Base-by-base conservation (phyloP, 2,329 filamentous ascomycete species). In the Fusarium sulawesiense region DNA sequence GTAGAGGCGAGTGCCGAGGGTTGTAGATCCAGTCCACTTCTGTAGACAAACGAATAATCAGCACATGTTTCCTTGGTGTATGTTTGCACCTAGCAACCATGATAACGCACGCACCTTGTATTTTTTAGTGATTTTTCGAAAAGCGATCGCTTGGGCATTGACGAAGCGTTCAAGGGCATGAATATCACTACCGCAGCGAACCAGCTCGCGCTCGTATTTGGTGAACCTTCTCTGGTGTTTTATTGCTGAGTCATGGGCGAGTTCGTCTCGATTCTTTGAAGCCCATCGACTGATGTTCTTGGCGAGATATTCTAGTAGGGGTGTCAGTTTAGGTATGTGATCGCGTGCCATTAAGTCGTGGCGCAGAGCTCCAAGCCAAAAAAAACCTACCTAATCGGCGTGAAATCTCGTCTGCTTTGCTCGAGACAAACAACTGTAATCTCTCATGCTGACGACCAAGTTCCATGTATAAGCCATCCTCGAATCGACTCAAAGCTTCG, bases 61-160 rank as follows among this genome's bases (percentile, higher is more conserved):
- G 60, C 27, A 56, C 20, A 46, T 29, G 37, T 29, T 42, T 21
- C 11, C 6, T 10, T 13, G 23, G 20, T 53, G 46, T 9, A 25
- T 47, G 18, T n/a, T 60, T 53, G 18, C n/a, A 55, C 12, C n/a
- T 23, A 42, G 40, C 12, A 61, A 41, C 16, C 40, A 53, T 32
- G 34, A 50, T 32, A 20, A 30, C 30, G 47, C 40, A 41, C 41
- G 44, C 29, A 75, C 87, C 83, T 85, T 87, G 80, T 96, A 95
- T 77, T 97, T 97, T 78, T 95, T 96, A 34, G 94, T 82, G 40
- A 97, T 90, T 80, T 97, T 97, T 58, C 88, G 87, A 74, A 97
- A 94, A 6, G 91, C 93, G 7, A 91, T 87, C 12, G 90, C 85
- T 76, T 97, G 93, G 4, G 91, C 91, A 63, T 87, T 85, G 68